phyloP scores from a whole-genome alignment of 495 filamentous ascomycete genomes.

The Trichoderma gamsii region DNA sequence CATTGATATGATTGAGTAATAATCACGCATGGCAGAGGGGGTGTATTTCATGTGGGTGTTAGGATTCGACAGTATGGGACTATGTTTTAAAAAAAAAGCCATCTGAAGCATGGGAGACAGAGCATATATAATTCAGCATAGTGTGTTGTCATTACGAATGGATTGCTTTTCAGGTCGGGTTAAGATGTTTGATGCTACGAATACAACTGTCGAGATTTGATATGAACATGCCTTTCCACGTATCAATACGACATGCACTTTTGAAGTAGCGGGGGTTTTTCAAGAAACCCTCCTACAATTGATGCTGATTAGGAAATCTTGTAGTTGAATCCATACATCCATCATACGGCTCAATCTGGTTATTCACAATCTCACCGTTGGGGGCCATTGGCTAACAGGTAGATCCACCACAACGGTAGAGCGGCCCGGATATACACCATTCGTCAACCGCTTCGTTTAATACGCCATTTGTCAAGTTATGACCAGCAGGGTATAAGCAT shows the following conservation, averaged over 20 bases:
- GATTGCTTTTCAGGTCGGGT: slow-evolving; percentile 6
- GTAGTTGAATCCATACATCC: neutral
- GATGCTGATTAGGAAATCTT: neutral
- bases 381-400: neutral
- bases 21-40: neutral
- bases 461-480: neutral
- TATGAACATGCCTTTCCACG: neutral
- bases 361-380: neutral
- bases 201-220: neutral
- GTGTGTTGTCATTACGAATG: slow-evolving; percentile 6
- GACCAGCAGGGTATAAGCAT: neutral
- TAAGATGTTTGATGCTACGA: neutral
- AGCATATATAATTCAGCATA: neutral
- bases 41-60: neutral
- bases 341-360: neutral
- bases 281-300: no score
- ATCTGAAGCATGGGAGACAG: neutral
- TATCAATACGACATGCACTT: neutral
- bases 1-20: slow-evolving; percentile 29
- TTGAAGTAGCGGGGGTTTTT: no score
- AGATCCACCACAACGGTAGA: slow-evolving; percentile 1
- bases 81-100: neutral
- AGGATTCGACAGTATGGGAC: neutral
- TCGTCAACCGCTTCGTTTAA: neutral
- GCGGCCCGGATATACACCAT: neutral